Percentiles rank a stretch among this genome's conserved stretches.
Evolutionary conservation across 2,329 filamentous ascomycete species (phyloP).

Genomic region (Aspergillus pseudoglaucus): DNA sequence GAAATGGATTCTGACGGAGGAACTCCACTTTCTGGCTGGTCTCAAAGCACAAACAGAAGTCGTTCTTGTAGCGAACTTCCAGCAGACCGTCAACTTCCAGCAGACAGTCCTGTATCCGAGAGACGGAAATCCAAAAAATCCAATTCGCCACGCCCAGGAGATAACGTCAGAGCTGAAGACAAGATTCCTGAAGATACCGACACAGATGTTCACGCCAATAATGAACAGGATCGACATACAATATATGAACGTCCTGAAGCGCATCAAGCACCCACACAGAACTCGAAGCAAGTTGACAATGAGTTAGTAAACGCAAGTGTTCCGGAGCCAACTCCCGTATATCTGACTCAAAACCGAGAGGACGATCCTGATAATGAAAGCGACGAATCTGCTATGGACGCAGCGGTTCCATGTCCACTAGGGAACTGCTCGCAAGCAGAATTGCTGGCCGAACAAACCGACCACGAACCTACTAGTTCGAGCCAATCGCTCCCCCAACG

Average conservation of each 20-base stretch:
- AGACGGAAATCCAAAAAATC: background rate
- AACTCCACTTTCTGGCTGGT: constrained; percentile 12
- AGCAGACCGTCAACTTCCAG: constrained; percentile 15
- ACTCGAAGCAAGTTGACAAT: background rate
- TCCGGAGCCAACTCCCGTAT: background rate
- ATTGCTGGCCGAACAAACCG: constrained; percentile 16
- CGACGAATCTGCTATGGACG: constrained; percentile 28
- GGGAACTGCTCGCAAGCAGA: constrained; percentile 16
- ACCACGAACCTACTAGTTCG: constrained; percentile 17
- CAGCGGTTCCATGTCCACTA: constrained; percentile 26
- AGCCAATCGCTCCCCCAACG: constrained; percentile 13
- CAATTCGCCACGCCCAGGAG: background rate
- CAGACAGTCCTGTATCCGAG: constrained; percentile 13
- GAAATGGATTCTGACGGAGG: constrained; percentile 12
- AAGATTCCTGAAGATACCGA: background rate
- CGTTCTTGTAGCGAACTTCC: constrained; percentile 15
- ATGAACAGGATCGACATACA: background rate
- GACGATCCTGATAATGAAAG: constrained; percentile 16
- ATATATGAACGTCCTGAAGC: background rate
- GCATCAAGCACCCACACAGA: background rate
- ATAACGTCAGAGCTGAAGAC: background rate
- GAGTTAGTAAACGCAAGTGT: background rate
- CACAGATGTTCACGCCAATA: background rate
- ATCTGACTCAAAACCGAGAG: background rate
- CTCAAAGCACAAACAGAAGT: constrained; percentile 7